Evolutionary conservation across 371 early-diverging fungal genomes (phyloP).

Genomic region (Thermomucor indicae-seudaticae): DNA sequence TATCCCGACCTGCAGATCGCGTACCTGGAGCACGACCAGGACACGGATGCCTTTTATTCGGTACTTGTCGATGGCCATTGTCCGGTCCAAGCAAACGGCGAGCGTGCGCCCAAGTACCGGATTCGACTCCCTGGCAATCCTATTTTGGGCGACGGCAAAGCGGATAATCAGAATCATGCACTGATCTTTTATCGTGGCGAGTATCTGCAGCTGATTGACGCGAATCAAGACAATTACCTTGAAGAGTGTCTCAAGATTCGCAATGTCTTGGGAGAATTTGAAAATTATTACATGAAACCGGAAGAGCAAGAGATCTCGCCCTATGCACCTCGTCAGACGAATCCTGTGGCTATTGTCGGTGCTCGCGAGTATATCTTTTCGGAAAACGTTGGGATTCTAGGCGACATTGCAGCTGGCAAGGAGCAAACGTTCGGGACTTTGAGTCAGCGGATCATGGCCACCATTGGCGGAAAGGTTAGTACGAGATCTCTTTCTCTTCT

Average conservation of each 20-base stretch:
- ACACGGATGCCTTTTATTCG: slow-evolving; percentile 54
- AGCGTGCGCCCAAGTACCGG: slow-evolving; percentile 68
- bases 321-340: slow-evolving; percentile 61
- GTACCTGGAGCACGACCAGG: slow-evolving; percentile 71
- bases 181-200: slow-evolving; percentile 85
- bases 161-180: slow-evolving; percentile 87
- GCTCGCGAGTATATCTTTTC: slow-evolving; percentile 90
- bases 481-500: too few species aligned
- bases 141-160: slow-evolving; percentile 92
- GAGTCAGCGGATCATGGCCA: slow-evolving; percentile 83
- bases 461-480: slow-evolving; percentile 71
- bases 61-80: slow-evolving; percentile 77
- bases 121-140: slow-evolving; percentile 85
- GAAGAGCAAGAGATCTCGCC: slow-evolving; percentile 51
- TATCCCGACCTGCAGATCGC: slow-evolving; percentile 82
- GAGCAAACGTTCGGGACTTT: slow-evolving; percentile 89
- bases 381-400: slow-evolving; percentile 83
- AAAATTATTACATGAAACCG: slow-evolving; percentile 48
- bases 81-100: slow-evolving; percentile 53
- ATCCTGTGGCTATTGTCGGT: slow-evolving; percentile 90
- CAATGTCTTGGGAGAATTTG: slow-evolving; percentile 84
- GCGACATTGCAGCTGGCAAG: slow-evolving; percentile 90
- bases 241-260: slow-evolving; percentile 88
- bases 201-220: slow-evolving; percentile 82
- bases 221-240: slow-evolving; percentile 91